phyloP scores from a whole-genome alignment of 2,329 filamentous ascomycete genomes.

The Neofusicoccum umdonicola region DNA sequence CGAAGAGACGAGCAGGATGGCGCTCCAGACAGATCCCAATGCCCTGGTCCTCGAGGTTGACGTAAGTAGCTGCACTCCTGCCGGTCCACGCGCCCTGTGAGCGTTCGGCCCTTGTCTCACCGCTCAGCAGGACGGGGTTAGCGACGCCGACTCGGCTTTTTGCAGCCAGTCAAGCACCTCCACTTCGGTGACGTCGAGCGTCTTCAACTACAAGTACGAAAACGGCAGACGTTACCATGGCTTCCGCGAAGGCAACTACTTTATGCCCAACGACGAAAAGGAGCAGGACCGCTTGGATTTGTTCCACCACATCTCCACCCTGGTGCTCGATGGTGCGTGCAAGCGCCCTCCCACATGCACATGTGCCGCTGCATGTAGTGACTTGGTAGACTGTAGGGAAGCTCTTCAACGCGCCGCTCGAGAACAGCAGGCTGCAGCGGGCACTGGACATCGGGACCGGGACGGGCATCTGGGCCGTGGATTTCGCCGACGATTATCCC shows the following conservation, averaged over 20 bases:
- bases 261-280: slow-evolving; percentile 38
- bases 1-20: not conserved
- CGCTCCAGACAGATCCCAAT: not conserved
- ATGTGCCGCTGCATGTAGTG: not conserved
- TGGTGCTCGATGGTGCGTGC: slow-evolving; percentile 30
- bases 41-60: not conserved
- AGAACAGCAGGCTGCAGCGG: not conserved
- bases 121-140: not conserved
- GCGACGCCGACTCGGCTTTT: not conserved
- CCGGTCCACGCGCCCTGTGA: not conserved
- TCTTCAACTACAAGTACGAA: slow-evolving; percentile 27
- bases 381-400: not conserved
- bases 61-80: not conserved
- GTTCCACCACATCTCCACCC: slow-evolving; percentile 37
- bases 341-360: too few species aligned
- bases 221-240: slow-evolving; percentile 18
- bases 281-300: slow-evolving; percentile 39
- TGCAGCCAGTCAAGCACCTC: slow-evolving; percentile 18
- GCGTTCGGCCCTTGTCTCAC: not conserved
- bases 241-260: slow-evolving; percentile 35
- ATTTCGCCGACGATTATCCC: slow-evolving; percentile 18
- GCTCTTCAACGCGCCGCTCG: not conserved
- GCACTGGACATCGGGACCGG: slow-evolving; percentile 37
- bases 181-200: slow-evolving; percentile 35
- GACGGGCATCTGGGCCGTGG: slow-evolving; percentile 26